Base-by-base conservation (phyloP, 164 flowering plant genomes). In the Vitis rotundifolia region DNA sequence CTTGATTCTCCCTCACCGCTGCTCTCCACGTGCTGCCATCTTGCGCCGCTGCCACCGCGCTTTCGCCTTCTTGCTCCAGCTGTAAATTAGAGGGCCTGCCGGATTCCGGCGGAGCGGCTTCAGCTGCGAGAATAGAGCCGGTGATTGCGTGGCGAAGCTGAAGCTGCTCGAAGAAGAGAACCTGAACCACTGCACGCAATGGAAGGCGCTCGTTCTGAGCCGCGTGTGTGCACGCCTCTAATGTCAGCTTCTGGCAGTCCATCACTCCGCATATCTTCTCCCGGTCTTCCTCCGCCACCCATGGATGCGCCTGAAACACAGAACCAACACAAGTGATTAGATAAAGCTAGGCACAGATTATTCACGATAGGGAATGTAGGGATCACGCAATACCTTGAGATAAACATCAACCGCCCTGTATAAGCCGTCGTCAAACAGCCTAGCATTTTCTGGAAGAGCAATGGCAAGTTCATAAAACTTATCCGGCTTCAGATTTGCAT, bases 181-280 rank as follows among this genome's bases (percentile, higher is more conserved):
- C 98, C 73, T 95, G 99, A 6, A 95, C 97, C 37, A 93, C 91
- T 9, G 91, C 87, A 1, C 98, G 85, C 19, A 95, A 72, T 0
- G 99, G 99, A 8, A 95, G 89, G 15, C 98, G 88, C 85, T 95
- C 99, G 76, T 95, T 95, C 73, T 95, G 97, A 4, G 98, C 98
- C 2, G 99, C 99, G 79, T 95, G 99, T 1, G 97, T 90, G 89
- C 99, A 93, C 16, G 98, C 99, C 65, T 93, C 99, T 15, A 91
- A 62, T 28, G 99, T 91, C 26, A 95, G 91, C 88, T 91, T 93
- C 78, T 89, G 92, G 75, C 88, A 93, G 71, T 91, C 90, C 86
- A 95, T 67, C 59, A 87, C 82, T 29, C 92, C 89, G 68, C 91
- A 82, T 2, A 93, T 80, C 82, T 77, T 91, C 77, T 95, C 98